A percentile compares a stretch with the other conserved stretches of the same genome.
Evolutionary conservation across 257 asterid genomes (phyloP).

Genomic region (Solanum acaule): DNA sequence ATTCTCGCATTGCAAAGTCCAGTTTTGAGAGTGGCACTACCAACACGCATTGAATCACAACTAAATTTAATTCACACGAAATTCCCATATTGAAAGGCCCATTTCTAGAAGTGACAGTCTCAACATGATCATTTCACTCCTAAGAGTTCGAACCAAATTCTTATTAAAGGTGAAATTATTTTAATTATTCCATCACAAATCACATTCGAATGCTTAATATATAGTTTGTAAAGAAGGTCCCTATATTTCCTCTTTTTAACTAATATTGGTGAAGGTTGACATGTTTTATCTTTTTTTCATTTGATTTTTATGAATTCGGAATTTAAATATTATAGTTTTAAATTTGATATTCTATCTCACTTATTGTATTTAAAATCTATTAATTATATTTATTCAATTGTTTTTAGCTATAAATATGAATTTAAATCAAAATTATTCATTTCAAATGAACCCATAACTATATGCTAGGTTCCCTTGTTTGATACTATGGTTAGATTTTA

Average conservation of each 20-base stretch:
- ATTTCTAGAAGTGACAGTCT: neutral
- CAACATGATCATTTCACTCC: neutral
- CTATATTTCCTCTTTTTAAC: neutral
- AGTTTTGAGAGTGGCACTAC: neutral
- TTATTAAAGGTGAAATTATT: neutral
- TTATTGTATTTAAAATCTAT: neutral
- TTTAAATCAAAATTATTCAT: neutral
- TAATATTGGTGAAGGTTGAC: too few relatives aligned
- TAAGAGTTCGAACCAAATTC: neutral
- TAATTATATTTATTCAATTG: neutral
- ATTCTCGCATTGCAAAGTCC: neutral
- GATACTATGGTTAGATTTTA: neutral
- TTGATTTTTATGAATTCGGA: neutral
- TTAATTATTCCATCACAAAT: too few relatives aligned
- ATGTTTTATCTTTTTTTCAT: neutral
- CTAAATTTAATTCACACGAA: neutral
- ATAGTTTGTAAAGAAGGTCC: neutral
- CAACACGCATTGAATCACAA: neutral
- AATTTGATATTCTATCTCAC: neutral
- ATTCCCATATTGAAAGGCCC: too few relatives aligned
- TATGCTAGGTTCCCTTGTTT: neutral
- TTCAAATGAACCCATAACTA: neutral
- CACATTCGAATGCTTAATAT: too few relatives aligned
- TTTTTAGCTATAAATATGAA: neutral
- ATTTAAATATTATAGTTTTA: neutral